Base-by-base conservation (phyloP, 2,329 filamentous ascomycete species). In the Moelleriella libera region DNA sequence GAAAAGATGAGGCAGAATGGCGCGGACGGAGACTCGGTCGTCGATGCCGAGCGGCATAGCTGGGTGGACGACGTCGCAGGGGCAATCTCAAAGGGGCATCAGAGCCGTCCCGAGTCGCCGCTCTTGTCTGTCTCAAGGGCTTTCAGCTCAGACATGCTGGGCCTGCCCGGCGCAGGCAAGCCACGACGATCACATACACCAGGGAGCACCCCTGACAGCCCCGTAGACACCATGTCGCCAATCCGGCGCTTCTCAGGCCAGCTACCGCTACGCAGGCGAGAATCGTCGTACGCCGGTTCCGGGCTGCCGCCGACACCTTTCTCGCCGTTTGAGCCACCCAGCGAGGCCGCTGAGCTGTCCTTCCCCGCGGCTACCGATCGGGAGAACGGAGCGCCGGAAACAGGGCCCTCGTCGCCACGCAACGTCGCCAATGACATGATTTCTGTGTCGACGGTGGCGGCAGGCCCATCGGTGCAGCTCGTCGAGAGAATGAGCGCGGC, bases 401-500 rank as follows among this genome's bases (percentile, higher is more conserved):
- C 53, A 5, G 55, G 54, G 12, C 68, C 71, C 2, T 74, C 73
- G 1, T 83, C 80, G 3, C 82, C 82, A 1, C 79, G 80, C 40
- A 80, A 82, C 49, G 79, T 83, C 6, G 76, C 85, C 50, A 84
- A 88, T 55, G 89, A 95, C 57, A 84, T 94, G 69, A 77, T 92
- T 31, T 94, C 87, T 2, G 85, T 87, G 6, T 94, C 88, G 1
- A 96, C 90, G 0, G 84, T 88, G 7, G 90, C 83, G 0, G 89
- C 90, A 0, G 92, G 92, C 0, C 92, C 92, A 0, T 90, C 85
- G 0, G 90, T 98, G 1, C 90, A 97, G 65, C 77, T 98, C 1
- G 89, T 98, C 12, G 92, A 97, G 66, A 80, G 90, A 47, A 94
- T 98, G 87, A 94, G 86, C 58, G 87, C 89, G 3, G 87, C 88